Conservation (phyloP, 139 green algal species). For the Coccomyxa sp. region DNA sequence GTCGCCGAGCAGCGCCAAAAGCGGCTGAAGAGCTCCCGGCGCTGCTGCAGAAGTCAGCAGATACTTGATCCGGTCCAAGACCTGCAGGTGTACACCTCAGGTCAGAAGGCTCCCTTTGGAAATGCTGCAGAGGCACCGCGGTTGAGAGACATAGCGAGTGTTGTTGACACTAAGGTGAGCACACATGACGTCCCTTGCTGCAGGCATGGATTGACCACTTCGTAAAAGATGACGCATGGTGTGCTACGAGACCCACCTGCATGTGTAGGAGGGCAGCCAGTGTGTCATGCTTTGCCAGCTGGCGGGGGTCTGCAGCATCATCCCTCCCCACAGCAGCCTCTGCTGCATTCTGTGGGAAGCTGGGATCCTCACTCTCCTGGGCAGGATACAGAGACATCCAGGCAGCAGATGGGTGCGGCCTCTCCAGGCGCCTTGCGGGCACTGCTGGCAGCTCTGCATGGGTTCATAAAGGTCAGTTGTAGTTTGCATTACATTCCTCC, state of each 20-base stretch:
- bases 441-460: constrained; percentile 20
- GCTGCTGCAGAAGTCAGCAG: neutral
- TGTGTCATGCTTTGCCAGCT: neutral
- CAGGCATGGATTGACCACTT: too few species aligned
- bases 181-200: too few species aligned
- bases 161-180: too few species aligned
- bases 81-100: neutral
- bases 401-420: neutral
- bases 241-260: constrained; percentile 3
- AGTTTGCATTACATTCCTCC: too few species aligned
- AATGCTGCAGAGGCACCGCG: too few species aligned
- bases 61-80: constrained; percentile 2
- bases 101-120: too few species aligned
- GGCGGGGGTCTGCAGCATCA: neutral
- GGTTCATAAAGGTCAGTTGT: too few species aligned
- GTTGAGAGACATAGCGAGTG: too few species aligned
- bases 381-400: neutral
- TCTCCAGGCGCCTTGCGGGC: constrained; percentile 19
- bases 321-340: neutral
- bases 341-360: neutral
- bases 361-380: neutral
- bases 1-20: neutral
- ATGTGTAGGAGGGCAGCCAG: constrained; percentile 4
- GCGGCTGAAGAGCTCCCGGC: neutral
- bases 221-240: too few species aligned